Evolutionary conservation across 495 filamentous ascomycete species (phyloP).

Genomic region (Hypoxylon lienhwacheense): DNA sequence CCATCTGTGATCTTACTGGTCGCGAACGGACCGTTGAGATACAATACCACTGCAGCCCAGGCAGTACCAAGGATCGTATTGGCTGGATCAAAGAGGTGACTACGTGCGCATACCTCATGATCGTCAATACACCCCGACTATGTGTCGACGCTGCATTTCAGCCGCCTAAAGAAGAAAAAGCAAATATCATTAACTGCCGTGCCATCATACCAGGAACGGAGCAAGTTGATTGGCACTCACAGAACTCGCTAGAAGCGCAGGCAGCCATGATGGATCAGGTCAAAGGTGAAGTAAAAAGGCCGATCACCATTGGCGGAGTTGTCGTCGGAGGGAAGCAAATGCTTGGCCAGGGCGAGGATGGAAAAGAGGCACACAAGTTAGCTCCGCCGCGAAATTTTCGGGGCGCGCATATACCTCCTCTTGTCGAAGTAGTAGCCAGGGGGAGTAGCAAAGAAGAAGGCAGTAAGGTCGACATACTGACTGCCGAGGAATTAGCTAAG

Average conservation of each 20-base stretch:
- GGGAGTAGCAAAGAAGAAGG: constrained; percentile 55
- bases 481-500: constrained; percentile 65
- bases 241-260: constrained; percentile 55
- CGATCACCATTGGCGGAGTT: constrained; percentile 51
- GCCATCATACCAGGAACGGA: constrained; percentile 66
- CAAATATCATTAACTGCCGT: constrained; percentile 76
- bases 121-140: constrained; percentile 88
- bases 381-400: constrained; percentile 43
- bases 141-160: constrained; percentile 92
- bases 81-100: constrained; percentile 93
- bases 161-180: constrained; percentile 77
- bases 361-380: constrained; percentile 43
- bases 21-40: constrained; percentile 83
- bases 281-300: constrained; percentile 35
- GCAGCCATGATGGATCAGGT: constrained; percentile 54
- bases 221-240: constrained; percentile 56
- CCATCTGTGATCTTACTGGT: constrained; percentile 88
- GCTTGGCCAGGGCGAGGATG: constrained; percentile 46
- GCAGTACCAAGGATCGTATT: constrained; percentile 73
- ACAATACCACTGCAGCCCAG: constrained; percentile 88
- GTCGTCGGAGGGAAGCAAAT: constrained; percentile 59
- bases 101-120: constrained; percentile 93
- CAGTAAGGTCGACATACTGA: constrained; percentile 56
- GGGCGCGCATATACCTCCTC: constrained; percentile 14
- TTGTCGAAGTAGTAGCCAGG: constrained; percentile 43